Evolutionary conservation across 2,329 filamentous ascomycete genomes (phyloP), one percentile per base, ranked within the genome.

Genomic region (Cyclaneusma minus): DNA sequence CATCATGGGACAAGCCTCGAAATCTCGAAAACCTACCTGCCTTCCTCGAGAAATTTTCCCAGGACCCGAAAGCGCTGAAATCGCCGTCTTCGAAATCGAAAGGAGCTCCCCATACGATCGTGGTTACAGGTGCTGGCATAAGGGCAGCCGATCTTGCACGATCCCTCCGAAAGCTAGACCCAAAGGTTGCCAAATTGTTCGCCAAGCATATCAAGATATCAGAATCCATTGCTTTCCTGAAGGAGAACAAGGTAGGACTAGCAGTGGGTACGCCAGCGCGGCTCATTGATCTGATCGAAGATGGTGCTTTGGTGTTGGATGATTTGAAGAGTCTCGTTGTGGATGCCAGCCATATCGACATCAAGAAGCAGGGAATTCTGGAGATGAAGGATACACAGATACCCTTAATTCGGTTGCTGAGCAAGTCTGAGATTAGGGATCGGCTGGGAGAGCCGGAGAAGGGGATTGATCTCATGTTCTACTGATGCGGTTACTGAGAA

Each of bases 191-290:
- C 3, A 98, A 98, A 51, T 60, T 98, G 47, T 98, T 98, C 51
- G 87, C 89, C 16, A 98, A 98, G 52, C 89, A 98, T 50, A 92
- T 98, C 59, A 98, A 98, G 55, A 54, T 98, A 7, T 69, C 81
- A 28, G 87, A 95, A 42, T 80, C 85, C 17, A 70, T 85, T 27
- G 63, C 76, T 32, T 80, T 79, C 45, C 68, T 92, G 21, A 64
- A 78, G 42, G 62, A 55, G 28, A 60, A 55, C 38, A 74, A 75
- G 34, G 81, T 84, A 8, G 82, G 83, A 15, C 80, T 95, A 35
- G 85, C 79, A 3, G 82, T 94, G 9, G 89, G 89, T 3, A 98
- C 89, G 4, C 87, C 89, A 4, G 68, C 79, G 25, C 65, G 89
- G 24, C 55, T 98, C 21, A 72, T 69, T 27, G 85, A 92, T 41